phyloP scores from a whole-genome alignment of 2,329 filamentous ascomycete species.

The Gyromitra esculenta region DNA sequence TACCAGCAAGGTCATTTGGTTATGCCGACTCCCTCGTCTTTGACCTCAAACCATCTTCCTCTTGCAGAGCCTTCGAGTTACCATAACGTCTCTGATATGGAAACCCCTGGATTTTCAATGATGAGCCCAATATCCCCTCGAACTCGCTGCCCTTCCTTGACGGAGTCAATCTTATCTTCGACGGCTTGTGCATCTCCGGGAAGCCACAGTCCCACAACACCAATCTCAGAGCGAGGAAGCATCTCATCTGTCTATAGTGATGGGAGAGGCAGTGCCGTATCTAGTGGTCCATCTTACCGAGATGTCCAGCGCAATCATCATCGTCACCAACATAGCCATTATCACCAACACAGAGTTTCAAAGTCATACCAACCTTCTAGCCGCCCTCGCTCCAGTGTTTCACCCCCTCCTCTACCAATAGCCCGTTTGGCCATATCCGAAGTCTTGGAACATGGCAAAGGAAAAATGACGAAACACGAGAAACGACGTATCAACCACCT shows the following conservation, averaged over 20 bases:
- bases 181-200: conserved; percentile 38
- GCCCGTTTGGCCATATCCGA: conserved; percentile 18
- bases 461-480: conserved; percentile 53
- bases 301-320: conserved; percentile 36
- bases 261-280: conserved; percentile 22
- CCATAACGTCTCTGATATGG: conserved; percentile 45
- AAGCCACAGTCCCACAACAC: conserved; percentile 47
- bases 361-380: conserved; percentile 41
- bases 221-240: conserved; percentile 48
- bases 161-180: conserved; percentile 42
- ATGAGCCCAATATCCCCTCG: conserved; percentile 51
- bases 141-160: conserved; percentile 51
- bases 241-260: conserved; percentile 33
- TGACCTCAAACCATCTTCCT: conserved; percentile 30
- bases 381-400: conserved; percentile 26
- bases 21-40: conserved; percentile 14
- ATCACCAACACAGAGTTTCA: conserved; percentile 41
- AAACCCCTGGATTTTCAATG: conserved; percentile 38
- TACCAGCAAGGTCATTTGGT: conserved; percentile 38
- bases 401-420: conserved; percentile 38
- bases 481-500: conserved; percentile 57
- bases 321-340: conserved; percentile 35
- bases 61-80: conserved; percentile 35
- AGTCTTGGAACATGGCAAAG: conserved; percentile 19
- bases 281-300: conserved; percentile 28